Base-by-base conservation (phyloP, 2,329 filamentous ascomycete genomes). In the Epichloe brachyelytri region DNA sequence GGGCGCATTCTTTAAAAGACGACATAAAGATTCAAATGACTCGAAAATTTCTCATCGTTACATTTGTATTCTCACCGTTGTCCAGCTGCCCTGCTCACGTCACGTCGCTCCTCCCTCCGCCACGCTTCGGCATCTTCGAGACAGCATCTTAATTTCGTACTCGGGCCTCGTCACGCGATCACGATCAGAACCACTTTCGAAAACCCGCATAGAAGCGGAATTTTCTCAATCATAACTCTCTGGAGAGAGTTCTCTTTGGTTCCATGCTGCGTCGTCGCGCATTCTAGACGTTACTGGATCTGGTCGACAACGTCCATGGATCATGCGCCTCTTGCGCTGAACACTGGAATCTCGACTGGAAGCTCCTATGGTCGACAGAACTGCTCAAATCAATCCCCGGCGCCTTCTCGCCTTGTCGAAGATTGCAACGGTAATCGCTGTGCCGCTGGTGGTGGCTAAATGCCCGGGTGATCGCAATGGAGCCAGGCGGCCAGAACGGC, bases 401-500 rank as follows among this genome's bases (percentile, higher is more conserved):
- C 40, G 14, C 4, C 17, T 11, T 22, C 8, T 5, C 20, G 17
- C 5, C 19, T 43, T 43, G 22, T 14, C 20, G 38, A 40, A 43
- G n/a, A 15, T n/a, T 43, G 19, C 33, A 37, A 37, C 12, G 41
- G 34, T 6, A n/a, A 33, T 34, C 11, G 43, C 22, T 22, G 39
- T 46, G 37, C 43, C 50, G 50, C 48, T 50, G 43, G 43, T 50
- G 46, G 52, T 53, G 52, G 53, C 56, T 63, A 60, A 60, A 78
- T 78, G 76, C 74, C 76, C 56, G 73, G 59, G 62, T 70, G 59
- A 68, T 77, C 68, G 73, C 70, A 59, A 79, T 78, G 75, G 75
- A 79, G 57, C 72, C 73, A 67, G 74, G 74, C 65, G 68, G 66
- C 62, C 71, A 72, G 62, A 75, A 75, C 61, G 74, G 74, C 58